phyloP scores from a whole-genome alignment of 306 rosid genomes.

The Dryas alaskensis region DNA sequence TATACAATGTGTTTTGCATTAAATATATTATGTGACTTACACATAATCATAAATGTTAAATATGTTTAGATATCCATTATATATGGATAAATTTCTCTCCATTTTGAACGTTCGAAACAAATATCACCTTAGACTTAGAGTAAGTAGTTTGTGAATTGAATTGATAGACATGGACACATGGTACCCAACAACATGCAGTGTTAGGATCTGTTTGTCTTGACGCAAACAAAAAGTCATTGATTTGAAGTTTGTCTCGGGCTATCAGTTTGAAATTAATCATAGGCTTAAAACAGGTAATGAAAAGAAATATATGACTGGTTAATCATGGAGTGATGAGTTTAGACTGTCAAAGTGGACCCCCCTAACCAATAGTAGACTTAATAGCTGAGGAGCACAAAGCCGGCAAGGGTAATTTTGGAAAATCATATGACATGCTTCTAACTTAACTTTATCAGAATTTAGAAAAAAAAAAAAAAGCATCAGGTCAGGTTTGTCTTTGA shows the following conservation, averaged over 20 bases:
- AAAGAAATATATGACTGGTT: constrained; percentile 18
- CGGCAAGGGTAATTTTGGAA: constrained; percentile 31
- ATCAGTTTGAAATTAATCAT: neutral
- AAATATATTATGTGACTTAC: too few relatives aligned
- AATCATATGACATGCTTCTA: constrained; percentile 39
- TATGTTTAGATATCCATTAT: too few relatives aligned
- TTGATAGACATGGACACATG: neutral
- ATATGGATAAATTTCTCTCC: too few relatives aligned
- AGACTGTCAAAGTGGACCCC: constrained; percentile 1
- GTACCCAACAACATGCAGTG: neutral
- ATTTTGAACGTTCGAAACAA: too few relatives aligned
- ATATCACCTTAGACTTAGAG: too few relatives aligned
- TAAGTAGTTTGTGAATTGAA: neutral
- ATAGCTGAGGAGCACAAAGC: neutral
- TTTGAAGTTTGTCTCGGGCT: neutral
- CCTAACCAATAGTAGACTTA: neutral
- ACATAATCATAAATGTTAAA: too few relatives aligned
- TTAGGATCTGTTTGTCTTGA: constrained; percentile 1
- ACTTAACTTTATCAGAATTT: constrained; percentile 8
- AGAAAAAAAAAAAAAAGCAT: constrained; percentile 1
- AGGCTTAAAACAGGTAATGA: constrained; percentile 6
- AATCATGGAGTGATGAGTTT: constrained; percentile 12
- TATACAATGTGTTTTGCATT: too few relatives aligned
- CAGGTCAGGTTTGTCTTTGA: constrained; percentile 47
- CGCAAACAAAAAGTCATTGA: neutral